Percentiles rank a stretch among this genome's conserved stretches.
Conservation (phyloP, 805 yeast genomes). For the Millerozyma miso region DNA sequence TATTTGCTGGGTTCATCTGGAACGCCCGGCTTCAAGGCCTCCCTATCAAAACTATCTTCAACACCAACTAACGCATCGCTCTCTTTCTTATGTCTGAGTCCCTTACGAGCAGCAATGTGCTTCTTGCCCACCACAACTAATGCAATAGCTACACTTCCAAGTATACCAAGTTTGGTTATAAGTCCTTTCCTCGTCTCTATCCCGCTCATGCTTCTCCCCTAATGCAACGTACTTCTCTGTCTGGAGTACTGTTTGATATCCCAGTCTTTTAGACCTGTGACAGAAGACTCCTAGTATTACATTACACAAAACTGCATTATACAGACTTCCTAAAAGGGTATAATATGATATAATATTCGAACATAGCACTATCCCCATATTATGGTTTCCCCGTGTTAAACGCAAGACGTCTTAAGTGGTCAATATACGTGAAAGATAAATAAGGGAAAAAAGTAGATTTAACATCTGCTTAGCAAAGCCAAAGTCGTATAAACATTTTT, state of each 20-base stretch:
- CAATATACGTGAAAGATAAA: neutral
- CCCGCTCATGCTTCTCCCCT: conserved; percentile 8
- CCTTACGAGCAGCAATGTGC: conserved; percentile 31
- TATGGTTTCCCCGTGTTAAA: no score
- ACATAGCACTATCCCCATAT: neutral
- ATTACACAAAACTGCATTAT: neutral
- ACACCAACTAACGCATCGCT: conserved; percentile 33
- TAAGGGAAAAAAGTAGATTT: neutral
- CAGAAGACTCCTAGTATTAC: no score
- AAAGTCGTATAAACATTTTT: no score
- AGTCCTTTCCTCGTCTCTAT: conserved; percentile 35
- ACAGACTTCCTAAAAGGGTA: neutral
- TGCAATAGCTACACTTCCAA: conserved; percentile 26
- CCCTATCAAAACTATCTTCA: conserved; percentile 22
- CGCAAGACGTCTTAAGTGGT: no score
- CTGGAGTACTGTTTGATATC: neutral
- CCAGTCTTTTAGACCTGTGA: no score
- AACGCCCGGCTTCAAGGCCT: conserved; percentile 48
- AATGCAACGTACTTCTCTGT: neutral
- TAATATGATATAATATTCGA: neutral
- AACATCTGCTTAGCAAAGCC: neutral
- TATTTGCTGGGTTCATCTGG: conserved; percentile 35
- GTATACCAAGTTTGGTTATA: conserved; percentile 29
- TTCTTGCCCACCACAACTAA: conserved; percentile 31
- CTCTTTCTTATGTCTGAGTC: conserved; percentile 30